A percentile compares a stretch with the other conserved stretches of the same genome.
Conservation (phyloP, 345 rosid species). For the Gossypium bickii region DNA sequence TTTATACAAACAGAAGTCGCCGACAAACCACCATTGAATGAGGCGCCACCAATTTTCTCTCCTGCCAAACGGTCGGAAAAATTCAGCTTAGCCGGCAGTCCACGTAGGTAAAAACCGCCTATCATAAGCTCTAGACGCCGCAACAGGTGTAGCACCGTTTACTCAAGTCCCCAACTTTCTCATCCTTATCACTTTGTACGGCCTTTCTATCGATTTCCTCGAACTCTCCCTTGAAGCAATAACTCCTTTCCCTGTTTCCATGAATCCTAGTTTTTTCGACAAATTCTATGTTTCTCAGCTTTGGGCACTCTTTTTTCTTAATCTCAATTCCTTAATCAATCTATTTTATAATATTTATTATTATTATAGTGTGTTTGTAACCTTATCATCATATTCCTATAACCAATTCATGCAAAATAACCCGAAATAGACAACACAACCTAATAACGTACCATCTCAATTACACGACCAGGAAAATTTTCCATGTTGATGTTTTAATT, state of each 20-base stretch:
- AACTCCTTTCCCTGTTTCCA: conserved; percentile 37
- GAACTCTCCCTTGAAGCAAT: conserved; percentile 19
- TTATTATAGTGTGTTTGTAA: no score
- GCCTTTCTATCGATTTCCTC: conserved; percentile 45
- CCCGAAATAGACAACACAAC: no score
- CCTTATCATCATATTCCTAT: no score
- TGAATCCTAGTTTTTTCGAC: not conserved
- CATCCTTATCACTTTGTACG: conserved; percentile 94
- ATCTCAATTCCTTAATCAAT: no score
- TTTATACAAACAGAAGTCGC: conserved; percentile 75
- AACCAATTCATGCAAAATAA: no score
- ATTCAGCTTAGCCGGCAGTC: conserved; percentile 86
- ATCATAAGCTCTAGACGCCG: conserved; percentile 95
- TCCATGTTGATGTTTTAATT: no score
- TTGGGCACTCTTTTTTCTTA: not conserved
- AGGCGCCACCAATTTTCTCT: conserved; percentile 34
- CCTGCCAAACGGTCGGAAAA: conserved; percentile 69
- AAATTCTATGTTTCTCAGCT: not conserved
- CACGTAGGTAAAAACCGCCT: conserved; percentile 74
- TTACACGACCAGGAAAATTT: no score
- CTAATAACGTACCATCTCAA: no score
- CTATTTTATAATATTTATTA: no score
- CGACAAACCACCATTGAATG: conserved; percentile 48
- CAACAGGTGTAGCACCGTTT: conserved; percentile 81
- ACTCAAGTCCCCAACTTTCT: conserved; percentile 97